A percentile compares a stretch with the other conserved stretches of the same genome.
These are phyloP conservation scores for Entomophthora muscae DNA, from an alignment of 371 early-diverging fungal genomes.

Conservation along the genomic window DNA sequence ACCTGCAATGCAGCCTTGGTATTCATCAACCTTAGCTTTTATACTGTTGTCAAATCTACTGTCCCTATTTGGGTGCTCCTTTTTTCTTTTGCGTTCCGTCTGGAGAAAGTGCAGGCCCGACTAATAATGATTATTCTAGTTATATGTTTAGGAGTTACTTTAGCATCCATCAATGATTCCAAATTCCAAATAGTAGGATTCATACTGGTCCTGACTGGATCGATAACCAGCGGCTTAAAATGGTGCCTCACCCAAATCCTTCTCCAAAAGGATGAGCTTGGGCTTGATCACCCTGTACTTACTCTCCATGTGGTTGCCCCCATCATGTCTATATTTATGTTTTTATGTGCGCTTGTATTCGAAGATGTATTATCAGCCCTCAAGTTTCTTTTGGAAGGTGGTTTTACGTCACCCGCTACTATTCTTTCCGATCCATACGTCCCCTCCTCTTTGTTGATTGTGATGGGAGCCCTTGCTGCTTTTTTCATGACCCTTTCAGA, in stretches of 20 bases:
- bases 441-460: conserved; percentile 22
- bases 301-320: not conserved
- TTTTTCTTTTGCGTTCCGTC: conserved; percentile 74
- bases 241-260: conserved; percentile 76
- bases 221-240: conserved; percentile 59
- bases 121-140: conserved; percentile 51
- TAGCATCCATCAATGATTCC: conserved; percentile 67
- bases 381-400: conserved; percentile 17
- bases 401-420: conserved; percentile 26
- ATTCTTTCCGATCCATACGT: conserved; percentile 14
- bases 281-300: not conserved
- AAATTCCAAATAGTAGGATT: conserved; percentile 55
- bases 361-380: conserved; percentile 32
- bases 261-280: conserved; percentile 26
- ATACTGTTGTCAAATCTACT: conserved; percentile 39
- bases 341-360: not conserved
- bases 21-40: conserved; percentile 1
- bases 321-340: conserved; percentile 4
- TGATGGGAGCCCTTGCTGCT: conserved; percentile 62
- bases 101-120: conserved; percentile 47
- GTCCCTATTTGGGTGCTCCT: conserved; percentile 73
- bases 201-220: conserved; percentile 42
- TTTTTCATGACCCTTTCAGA: conserved; percentile 77
- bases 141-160: conserved; percentile 62
- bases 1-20: conserved; percentile 8